Evolutionary conservation across 106 monocot genomes (phyloP), one percentile per base, ranked within the genome.

Genomic region (Platanthera zijinensis): DNA sequence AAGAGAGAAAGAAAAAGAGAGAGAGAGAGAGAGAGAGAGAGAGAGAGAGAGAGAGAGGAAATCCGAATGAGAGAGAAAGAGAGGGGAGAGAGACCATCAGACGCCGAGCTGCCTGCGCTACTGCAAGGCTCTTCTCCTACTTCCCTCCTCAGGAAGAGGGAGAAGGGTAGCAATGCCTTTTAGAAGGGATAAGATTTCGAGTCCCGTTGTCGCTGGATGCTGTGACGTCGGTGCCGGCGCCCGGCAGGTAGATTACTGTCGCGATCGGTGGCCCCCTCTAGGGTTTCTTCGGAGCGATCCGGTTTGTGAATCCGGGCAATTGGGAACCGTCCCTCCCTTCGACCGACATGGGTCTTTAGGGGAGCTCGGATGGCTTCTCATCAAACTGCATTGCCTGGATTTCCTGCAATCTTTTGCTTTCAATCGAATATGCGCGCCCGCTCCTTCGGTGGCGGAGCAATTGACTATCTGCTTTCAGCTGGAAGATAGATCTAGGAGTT

Each of bases 351-450:
- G 72, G 48, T 48, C 48, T 45, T 46, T 72, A 72, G 22, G 21
- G 72, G 51, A 51, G 21, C 72, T 22, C 3, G 17, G 19, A 46
- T 51, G 46, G 51, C 21, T 3, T 72, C 46, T 21, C 69, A 48
- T 73, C 39, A 13, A 9, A n/a, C 52, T 11, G 80, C 80, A 80
- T 80, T 80, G 80, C 51, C 12, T 74, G 32, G 57, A 74, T 80
- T 80, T 62, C n/a, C 32, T 39, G 5, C 13, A 78, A 71, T 78
- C 48, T 22, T 50, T 46, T 5, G 46, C 53, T 78, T 78, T 78
- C 51, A 19, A 48, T 21, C 72, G 72, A 21, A 51, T 72, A n/a
- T 47, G 48, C 48, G 48, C 70, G 15, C 11, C 32, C 25, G 46
- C 46, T 70, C 70, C 21, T 15, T 70, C 46, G 48, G 48, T n/a